phyloP scores from a whole-genome alignment of 1,139 yeast genomes.

The Candida sp. region DNA sequence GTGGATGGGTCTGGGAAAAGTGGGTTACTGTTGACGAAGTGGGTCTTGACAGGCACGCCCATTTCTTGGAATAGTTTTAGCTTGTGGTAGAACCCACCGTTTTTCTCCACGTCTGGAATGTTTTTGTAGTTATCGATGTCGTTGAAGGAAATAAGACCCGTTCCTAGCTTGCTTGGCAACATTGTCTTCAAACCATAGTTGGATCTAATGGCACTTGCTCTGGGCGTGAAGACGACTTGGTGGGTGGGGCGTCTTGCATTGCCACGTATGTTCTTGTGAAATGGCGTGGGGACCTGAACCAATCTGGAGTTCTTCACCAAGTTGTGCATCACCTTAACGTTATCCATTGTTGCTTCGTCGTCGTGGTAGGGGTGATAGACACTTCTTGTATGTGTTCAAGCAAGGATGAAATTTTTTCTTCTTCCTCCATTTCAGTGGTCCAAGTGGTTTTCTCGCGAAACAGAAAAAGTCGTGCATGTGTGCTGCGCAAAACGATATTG shows the following conservation, averaged over 20 bases:
- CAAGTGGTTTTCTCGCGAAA: background rate
- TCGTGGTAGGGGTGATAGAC: background rate
- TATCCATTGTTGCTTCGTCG: background rate
- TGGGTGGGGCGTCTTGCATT: constrained; percentile 42
- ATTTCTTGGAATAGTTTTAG: constrained; percentile 48
- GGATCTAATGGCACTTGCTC: constrained; percentile 45
- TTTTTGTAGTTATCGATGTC: constrained; percentile 46
- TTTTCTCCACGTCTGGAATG: constrained; percentile 55
- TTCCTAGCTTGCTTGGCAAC: constrained; percentile 48
- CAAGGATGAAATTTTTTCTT: background rate
- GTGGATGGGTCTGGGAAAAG: constrained; percentile 32
- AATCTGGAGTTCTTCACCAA: constrained; percentile 47
- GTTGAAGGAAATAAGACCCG: constrained; percentile 46
- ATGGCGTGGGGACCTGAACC: constrained; percentile 52
- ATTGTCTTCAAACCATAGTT: constrained; percentile 49
- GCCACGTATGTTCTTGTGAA: constrained; percentile 37
- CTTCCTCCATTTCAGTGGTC: background rate
- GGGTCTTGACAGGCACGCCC: constrained; percentile 40
- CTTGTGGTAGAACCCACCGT: constrained; percentile 42
- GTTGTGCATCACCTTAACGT: constrained; percentile 25
- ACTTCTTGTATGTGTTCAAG: background rate
- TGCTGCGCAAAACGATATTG: background rate
- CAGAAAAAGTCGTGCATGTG: constrained; percentile 2
- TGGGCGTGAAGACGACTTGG: constrained; percentile 49
- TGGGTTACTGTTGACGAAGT: constrained; percentile 33